These are phyloP conservation scores for Populus hybrid DNA, from an alignment of 441 rosid species.

Conservation along the genomic window DNA sequence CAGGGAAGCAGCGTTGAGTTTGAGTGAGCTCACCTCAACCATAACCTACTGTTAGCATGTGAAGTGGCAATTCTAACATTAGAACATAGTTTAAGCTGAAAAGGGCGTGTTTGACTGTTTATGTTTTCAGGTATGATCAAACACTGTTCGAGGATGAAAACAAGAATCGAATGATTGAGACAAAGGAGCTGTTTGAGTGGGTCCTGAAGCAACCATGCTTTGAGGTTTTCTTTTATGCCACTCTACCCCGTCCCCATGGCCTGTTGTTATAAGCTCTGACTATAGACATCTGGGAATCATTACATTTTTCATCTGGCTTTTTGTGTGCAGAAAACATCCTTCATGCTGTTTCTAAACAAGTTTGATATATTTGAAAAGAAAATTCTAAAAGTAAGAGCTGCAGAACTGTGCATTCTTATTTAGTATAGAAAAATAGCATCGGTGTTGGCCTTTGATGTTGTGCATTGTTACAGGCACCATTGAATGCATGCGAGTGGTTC, in stretches of 20 bases:
- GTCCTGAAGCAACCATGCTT: slow-evolving; percentile 98
- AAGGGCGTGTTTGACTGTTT: not conserved
- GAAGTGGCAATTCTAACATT: not conserved
- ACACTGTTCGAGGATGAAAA: slow-evolving; percentile 89
- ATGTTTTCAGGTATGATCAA: slow-evolving; percentile 76
- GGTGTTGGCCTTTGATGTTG: slow-evolving; percentile 7
- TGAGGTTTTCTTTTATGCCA: slow-evolving; percentile 48
- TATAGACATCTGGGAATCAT: not conserved
- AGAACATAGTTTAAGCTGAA: not conserved
- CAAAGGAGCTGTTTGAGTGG: slow-evolving; percentile 93
- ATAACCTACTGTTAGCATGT: not conserved
- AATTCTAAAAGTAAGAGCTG: slow-evolving; percentile 66
- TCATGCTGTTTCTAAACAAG: slow-evolving; percentile 95
- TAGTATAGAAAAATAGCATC: not conserved
- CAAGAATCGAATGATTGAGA: slow-evolving; percentile 89
- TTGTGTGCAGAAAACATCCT: slow-evolving; percentile 82
- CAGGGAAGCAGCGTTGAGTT: not conserved
- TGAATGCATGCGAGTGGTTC: slow-evolving; percentile 88
- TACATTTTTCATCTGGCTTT: slow-evolving; percentile 2
- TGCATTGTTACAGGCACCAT: slow-evolving; percentile 51
- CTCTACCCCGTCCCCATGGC: not conserved
- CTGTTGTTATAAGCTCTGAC: not conserved
- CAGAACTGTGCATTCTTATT: not conserved
- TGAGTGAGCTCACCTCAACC: not conserved
- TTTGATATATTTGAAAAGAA: slow-evolving; percentile 96